Percentiles rank a stretch among this genome's conserved stretches.
phyloP scores from a whole-genome alignment of 83 land plant species.

The Picea engelmannii region DNA sequence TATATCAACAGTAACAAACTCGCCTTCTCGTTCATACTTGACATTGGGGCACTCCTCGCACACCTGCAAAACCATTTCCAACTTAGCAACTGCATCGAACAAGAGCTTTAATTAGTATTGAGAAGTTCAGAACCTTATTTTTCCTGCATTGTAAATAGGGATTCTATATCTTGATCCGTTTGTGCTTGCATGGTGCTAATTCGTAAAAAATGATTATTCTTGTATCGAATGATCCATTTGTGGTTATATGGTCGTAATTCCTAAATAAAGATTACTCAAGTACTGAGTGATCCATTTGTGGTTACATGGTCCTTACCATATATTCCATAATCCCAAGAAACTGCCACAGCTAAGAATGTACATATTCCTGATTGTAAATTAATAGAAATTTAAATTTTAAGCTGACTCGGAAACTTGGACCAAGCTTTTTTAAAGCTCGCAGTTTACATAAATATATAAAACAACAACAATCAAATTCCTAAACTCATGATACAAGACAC shows the following conservation, averaged over 20 bases:
- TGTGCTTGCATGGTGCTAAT: background rate
- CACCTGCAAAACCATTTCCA: slow-evolving; percentile 47
- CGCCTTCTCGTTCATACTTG: slow-evolving; percentile 88
- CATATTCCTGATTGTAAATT: background rate
- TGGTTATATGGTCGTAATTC: too few species aligned
- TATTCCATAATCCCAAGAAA: background rate
- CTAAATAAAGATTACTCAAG: too few species aligned
- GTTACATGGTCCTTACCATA: background rate
- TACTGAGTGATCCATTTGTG: background rate
- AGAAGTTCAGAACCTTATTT: background rate
- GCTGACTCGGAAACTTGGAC: too few species aligned
- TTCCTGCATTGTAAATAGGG: too few species aligned
- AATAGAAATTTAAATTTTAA: too few species aligned
- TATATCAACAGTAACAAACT: slow-evolving; percentile 76
- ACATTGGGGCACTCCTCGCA: slow-evolving; percentile 96
- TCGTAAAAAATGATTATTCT: too few species aligned
- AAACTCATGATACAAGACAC: background rate
- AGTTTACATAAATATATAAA: background rate
- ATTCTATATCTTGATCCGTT: background rate
- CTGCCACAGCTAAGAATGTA: background rate
- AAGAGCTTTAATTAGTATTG: background rate
- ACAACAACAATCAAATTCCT: background rate
- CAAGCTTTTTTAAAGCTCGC: too few species aligned
- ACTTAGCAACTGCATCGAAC: background rate
- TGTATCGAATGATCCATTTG: too few species aligned